phyloP scores from a whole-genome alignment of 306 rosid genomes.

The Aeschynomene evenia region DNA sequence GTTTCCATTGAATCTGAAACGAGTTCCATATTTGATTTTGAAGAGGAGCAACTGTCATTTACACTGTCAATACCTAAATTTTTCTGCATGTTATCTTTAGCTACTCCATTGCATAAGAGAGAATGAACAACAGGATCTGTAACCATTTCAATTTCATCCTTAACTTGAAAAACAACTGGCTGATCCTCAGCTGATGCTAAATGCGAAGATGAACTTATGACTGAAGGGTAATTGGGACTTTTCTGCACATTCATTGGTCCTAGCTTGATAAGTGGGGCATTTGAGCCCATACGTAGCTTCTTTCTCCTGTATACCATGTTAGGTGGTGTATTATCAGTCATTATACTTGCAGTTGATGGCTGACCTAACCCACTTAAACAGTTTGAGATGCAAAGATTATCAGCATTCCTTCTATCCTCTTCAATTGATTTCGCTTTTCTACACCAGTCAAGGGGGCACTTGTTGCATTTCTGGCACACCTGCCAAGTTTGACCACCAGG shows the following conservation, averaged over 20 bases:
- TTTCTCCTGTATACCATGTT: slow-evolving; percentile 67
- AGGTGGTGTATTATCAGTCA: slow-evolving; percentile 48
- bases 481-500: slow-evolving; percentile 69
- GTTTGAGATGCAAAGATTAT: slow-evolving; percentile 45
- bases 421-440: slow-evolving; percentile 44
- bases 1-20: slow-evolving; percentile 48
- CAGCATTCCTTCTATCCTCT: slow-evolving; percentile 43
- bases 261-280: slow-evolving; percentile 25
- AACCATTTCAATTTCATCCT: slow-evolving; percentile 39
- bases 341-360: slow-evolving; percentile 53
- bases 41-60: slow-evolving; percentile 87
- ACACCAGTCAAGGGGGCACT: slow-evolving; percentile 47
- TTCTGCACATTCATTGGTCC: slow-evolving; percentile 36
- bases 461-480: slow-evolving; percentile 63
- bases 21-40: slow-evolving; percentile 74
- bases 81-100: slow-evolving; percentile 42
- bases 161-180: slow-evolving; percentile 41
- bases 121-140: slow-evolving; percentile 29
- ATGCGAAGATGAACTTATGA: slow-evolving; percentile 48
- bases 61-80: slow-evolving; percentile 58
- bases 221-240: slow-evolving; percentile 50
- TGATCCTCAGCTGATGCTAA: slow-evolving; percentile 49
- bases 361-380: slow-evolving; percentile 41
- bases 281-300: slow-evolving; percentile 48
- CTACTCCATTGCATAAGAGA: slow-evolving; percentile 39